phyloP scores from a whole-genome alignment of 148 eudicot species.

The Chenopodium berlandieri region DNA sequence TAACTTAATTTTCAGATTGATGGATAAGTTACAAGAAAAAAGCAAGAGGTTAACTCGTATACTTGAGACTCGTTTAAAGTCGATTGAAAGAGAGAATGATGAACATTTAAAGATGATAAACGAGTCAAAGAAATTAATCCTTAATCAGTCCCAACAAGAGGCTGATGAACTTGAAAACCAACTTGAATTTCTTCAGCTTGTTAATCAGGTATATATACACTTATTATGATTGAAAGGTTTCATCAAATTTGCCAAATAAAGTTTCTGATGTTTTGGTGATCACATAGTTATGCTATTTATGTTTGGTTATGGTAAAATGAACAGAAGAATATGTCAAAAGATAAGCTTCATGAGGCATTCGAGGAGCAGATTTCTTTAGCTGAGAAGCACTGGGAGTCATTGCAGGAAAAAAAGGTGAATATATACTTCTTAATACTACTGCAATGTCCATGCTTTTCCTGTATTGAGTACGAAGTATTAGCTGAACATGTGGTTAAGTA shows the following conservation, averaged over 20 bases:
- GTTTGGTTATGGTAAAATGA: neutral
- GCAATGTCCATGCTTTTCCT: neutral
- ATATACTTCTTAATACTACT: neutral
- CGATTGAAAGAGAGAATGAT: no score
- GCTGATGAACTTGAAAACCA: neutral
- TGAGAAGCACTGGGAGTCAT: neutral
- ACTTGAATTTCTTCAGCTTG: neutral
- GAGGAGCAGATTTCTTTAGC: neutral
- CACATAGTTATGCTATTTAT: neutral
- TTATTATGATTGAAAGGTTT: no score
- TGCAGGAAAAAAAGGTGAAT: neutral
- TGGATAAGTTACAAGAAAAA: no score
- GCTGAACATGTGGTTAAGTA: no score
- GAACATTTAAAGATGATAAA: neutral
- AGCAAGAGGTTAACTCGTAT: no score
- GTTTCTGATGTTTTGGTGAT: neutral
- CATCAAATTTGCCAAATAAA: neutral
- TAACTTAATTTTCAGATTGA: no score
- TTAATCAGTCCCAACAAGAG: neutral
- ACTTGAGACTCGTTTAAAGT: no score
- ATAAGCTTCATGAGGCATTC: neutral
- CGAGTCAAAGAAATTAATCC: neutral
- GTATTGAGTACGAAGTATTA: no score
- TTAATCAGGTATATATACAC: constrained; percentile 9
- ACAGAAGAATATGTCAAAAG: neutral